phyloP scores from a whole-genome alignment of 2,329 filamentous ascomycete species.

The Penicillium concentricum region DNA sequence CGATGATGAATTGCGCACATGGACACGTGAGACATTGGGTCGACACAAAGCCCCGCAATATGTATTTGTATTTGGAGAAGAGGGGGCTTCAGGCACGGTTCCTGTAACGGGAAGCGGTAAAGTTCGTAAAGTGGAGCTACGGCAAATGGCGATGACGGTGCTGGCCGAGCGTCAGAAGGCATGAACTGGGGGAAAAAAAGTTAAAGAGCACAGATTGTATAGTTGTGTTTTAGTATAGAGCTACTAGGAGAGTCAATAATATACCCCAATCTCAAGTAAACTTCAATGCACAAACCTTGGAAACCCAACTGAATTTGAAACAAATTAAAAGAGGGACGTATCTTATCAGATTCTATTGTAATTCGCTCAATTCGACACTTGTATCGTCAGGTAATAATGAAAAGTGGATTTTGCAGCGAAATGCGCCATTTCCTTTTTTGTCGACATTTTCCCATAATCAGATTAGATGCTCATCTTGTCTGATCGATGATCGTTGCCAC shows the following conservation, averaged over 20 bases:
- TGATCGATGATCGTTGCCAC: slow-evolving; percentile 13
- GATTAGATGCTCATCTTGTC: slow-evolving; percentile 35
- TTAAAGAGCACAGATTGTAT: not conserved
- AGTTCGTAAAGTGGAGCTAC: slow-evolving; percentile 62
- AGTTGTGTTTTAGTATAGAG: not conserved
- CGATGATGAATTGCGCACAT: slow-evolving; percentile 59
- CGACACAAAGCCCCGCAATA: slow-evolving; percentile 68
- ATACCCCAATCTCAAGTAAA: not conserved
- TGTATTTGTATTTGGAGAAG: slow-evolving; percentile 72
- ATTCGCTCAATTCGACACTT: not conserved
- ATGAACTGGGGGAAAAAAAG: not conserved
- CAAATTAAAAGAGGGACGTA: not conserved
- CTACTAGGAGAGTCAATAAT: slow-evolving; percentile 1
- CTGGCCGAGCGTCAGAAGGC: slow-evolving; percentile 34
- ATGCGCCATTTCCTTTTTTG: slow-evolving; percentile 8
- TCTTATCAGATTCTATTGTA: slow-evolving; percentile 3
- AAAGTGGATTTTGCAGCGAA: not conserved
- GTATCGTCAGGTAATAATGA: not conserved
- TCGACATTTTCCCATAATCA: slow-evolving; percentile 19
- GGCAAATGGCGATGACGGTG: slow-evolving; percentile 46
- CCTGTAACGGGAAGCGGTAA: slow-evolving; percentile 72
- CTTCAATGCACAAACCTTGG: too few relatives aligned
- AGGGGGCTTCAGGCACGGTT: slow-evolving; percentile 52
- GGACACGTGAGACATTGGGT: slow-evolving; percentile 62
- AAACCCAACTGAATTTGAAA: too few relatives aligned